Conservation (phyloP, 2,329 filamentous ascomycete species). For the Sporothrix pseudoabietina region DNA sequence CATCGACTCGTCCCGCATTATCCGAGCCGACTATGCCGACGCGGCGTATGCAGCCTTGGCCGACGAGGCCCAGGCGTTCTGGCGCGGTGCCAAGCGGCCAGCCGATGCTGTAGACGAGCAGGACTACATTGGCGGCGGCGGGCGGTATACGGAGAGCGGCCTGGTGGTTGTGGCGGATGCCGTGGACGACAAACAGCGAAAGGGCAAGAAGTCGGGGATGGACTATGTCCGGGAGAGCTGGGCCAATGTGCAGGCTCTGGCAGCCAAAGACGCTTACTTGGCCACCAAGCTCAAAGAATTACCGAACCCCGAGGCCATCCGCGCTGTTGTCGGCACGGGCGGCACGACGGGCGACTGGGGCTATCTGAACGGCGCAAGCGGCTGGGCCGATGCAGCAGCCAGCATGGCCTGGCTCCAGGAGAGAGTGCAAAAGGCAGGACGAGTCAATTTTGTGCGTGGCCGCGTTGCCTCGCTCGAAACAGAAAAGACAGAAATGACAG, state of each 20-base stretch:
- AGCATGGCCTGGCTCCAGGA: conserved; percentile 66
- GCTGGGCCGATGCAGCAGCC: conserved; percentile 78
- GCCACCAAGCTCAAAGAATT: conserved; percentile 45
- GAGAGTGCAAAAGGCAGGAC: conserved; percentile 55
- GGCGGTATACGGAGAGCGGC: conserved; percentile 71
- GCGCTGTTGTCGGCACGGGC: conserved; percentile 49
- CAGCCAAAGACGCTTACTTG: conserved; percentile 43
- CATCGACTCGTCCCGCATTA: conserved; percentile 65
- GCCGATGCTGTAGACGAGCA: conserved; percentile 47
- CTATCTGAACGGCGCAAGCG: conserved; percentile 72
- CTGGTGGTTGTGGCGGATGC: conserved; percentile 64
- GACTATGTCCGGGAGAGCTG: conserved; percentile 63
- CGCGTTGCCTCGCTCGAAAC: conserved; percentile 48
- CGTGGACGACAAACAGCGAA: conserved; percentile 1
- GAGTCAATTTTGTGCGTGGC: conserved; percentile 59
- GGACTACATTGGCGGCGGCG: conserved; percentile 59
- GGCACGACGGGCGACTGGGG: conserved; percentile 64
- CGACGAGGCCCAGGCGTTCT: conserved; percentile 67
- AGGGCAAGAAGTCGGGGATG: conserved; percentile 50
- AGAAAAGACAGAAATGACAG: conserved; percentile 36
- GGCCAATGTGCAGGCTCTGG: conserved; percentile 61
- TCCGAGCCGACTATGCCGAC: conserved; percentile 78
- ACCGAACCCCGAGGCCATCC: conserved; percentile 49
- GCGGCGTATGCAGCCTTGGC: conserved; percentile 75
- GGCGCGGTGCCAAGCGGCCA: conserved; percentile 50